Conservation (phyloP, 2,329 filamentous ascomycete genomes). For the Penicillium polonicum region DNA sequence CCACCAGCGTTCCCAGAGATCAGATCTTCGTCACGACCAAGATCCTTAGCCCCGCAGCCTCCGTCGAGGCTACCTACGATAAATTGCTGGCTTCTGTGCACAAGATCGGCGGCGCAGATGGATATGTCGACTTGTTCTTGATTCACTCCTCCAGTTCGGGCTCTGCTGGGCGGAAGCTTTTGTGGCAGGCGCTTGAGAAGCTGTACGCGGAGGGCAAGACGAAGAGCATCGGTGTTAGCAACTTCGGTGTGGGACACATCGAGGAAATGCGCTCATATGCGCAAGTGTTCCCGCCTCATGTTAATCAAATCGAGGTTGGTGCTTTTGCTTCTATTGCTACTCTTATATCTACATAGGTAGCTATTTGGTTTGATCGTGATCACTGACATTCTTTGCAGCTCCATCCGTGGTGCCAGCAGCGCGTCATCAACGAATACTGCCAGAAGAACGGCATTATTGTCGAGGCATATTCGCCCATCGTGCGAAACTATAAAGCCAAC, state of each 20-base stretch:
- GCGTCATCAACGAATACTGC: conserved; percentile 58
- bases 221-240: conserved; percentile 69
- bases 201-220: conserved; percentile 59
- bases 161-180: conserved; percentile 54
- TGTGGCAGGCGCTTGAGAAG: conserved; percentile 67
- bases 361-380: background rate
- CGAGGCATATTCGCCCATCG: conserved; percentile 55
- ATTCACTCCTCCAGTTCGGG: conserved; percentile 65
- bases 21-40: conserved; percentile 72
- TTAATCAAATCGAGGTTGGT: conserved; percentile 71
- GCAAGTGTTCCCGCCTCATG: conserved; percentile 66
- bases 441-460: conserved; percentile 52
- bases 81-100: conserved; percentile 61
- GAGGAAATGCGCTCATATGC: conserved; percentile 67
- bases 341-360: background rate
- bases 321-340: background rate
- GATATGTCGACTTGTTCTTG: conserved; percentile 70
- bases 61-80: conserved; percentile 59
- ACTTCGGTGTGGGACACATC: conserved; percentile 66
- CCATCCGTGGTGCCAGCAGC: conserved; percentile 70
- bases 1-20: conserved; percentile 52
- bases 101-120: conserved; percentile 57
- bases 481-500: conserved; percentile 69
- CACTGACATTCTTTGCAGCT: conserved; percentile 49
- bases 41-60: conserved; percentile 56